Evolutionary conservation across 768 basidiomycete genomes (phyloP).

Genomic region (Xerocomellus dryophilus): DNA sequence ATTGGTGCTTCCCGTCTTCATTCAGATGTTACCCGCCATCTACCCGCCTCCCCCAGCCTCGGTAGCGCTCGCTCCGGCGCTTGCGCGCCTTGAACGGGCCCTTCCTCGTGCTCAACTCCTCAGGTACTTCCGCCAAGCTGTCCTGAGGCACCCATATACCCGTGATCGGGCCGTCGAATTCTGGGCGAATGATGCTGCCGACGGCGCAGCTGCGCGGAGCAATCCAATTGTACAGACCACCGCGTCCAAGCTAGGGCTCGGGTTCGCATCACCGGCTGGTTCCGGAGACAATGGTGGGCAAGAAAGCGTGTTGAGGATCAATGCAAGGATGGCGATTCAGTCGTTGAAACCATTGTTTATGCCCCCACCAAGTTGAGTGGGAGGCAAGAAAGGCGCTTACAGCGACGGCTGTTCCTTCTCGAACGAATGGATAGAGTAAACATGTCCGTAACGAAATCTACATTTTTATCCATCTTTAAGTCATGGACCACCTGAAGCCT

Average conservation of each 20-base stretch:
- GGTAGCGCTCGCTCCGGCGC: slow-evolving; percentile 19
- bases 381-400: not conserved
- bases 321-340: slow-evolving; percentile 26
- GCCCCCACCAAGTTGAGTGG: slow-evolving; percentile 18
- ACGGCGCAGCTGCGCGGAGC: slow-evolving; percentile 48
- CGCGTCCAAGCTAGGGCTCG: slow-evolving; percentile 46
- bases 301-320: slow-evolving; percentile 26
- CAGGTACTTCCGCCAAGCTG: slow-evolving; percentile 54
- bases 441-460: not conserved
- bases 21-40: slow-evolving; percentile 42
- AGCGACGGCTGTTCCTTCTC: not conserved
- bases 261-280: slow-evolving; percentile 24
- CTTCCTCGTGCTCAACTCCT: slow-evolving; percentile 51
- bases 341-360: slow-evolving; percentile 26
- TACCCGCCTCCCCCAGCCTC: slow-evolving; percentile 32
- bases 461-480: too few relatives aligned
- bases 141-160: slow-evolving; percentile 50
- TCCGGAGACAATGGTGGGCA: slow-evolving; percentile 7
- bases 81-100: slow-evolving; percentile 34
- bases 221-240: slow-evolving; percentile 48
- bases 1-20: slow-evolving; percentile 50
- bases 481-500: not conserved
- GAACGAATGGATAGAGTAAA: not conserved
- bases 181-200: slow-evolving; percentile 56
- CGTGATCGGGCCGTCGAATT: slow-evolving; percentile 47